Base-by-base conservation (phyloP, 495 filamentous ascomycete genomes). In the Physcia stellaris region DNA sequence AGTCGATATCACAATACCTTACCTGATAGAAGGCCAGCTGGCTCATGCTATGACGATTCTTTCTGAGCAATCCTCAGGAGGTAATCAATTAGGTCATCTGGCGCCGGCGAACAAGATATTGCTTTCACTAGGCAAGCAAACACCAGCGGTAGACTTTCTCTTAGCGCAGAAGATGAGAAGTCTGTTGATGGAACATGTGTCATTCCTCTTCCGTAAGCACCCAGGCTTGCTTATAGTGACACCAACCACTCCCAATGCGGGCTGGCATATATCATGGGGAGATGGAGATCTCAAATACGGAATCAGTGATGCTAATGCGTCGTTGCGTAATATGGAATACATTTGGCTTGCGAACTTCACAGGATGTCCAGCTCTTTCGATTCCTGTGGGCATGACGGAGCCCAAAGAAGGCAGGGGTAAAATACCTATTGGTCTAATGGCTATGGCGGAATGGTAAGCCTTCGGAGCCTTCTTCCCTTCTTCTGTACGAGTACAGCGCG, bases 391-490 rank as follows among this genome's bases (percentile, higher is more conserved):
- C 0, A 90, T 83, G 59, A 70, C 59, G 20, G 55, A 59, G 15
- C 55, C 52, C 16, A 52, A 45, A 30, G 58, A 67, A 13, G 66
- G 72, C 33, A 45, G 64, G 37, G 59, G 70, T 39, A 63, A 61
- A 24, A 60, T 86, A 10, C 86, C 88, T 1, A 66, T 94, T 18
- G 85, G 85, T n/a, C 40, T 94, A 39, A 88, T 87, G 82, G 88
- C 76, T 2, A 83, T 88, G 75, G 76, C 70, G 0, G 82, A 93
- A 58, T 94, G 88, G 88, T n/a, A n/a, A n/a, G n/a, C n/a, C n/a
- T n/a, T n/a, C n/a, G n/a, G n/a, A n/a, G n/a, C n/a, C n/a, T n/a
- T n/a, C n/a, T n/a, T n/a, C n/a, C n/a, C n/a, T n/a, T n/a, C n/a
- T n/a, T n/a, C n/a, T n/a, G n/a, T n/a, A n/a, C n/a, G n/a, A n/a